Percentiles rank a stretch among this genome's conserved stretches.
Evolutionary conservation across 2,329 filamentous ascomycete species (phyloP).

Genomic region (Fusarium veterinarium): DNA sequence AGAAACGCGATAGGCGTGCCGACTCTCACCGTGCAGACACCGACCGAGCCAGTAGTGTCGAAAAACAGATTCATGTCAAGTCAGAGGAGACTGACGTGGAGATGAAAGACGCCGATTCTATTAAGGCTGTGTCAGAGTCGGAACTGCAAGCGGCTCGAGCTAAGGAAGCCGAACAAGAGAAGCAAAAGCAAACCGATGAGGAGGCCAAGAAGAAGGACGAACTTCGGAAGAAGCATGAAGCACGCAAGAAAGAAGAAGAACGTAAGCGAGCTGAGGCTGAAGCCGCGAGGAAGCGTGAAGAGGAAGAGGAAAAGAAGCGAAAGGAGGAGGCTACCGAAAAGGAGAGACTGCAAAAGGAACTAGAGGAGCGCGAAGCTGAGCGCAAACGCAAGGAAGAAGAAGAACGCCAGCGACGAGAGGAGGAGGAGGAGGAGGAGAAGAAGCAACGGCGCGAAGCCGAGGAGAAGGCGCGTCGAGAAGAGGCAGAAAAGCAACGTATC

Average conservation of each 20-base stretch:
- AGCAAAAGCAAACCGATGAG: constrained; percentile 47
- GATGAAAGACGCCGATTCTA: constrained; percentile 62
- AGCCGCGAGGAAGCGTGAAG: constrained; percentile 44
- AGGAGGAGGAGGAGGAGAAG: constrained; percentile 54
- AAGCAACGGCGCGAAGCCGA: constrained; percentile 52
- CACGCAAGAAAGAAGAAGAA: constrained; percentile 51
- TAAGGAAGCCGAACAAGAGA: constrained; percentile 43
- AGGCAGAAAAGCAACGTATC: constrained; percentile 51
- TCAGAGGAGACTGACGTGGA: constrained; percentile 67
- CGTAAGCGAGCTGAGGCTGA: constrained; percentile 48
- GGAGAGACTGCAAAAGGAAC: constrained; percentile 45
- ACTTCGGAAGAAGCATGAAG: constrained; percentile 47
- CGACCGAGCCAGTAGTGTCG: constrained; percentile 54
- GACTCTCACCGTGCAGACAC: constrained; percentile 57
- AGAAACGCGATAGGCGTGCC: constrained; percentile 53
- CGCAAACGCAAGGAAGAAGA: constrained; percentile 54
- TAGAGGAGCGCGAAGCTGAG: constrained; percentile 50
- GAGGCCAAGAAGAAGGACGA: constrained; percentile 51
- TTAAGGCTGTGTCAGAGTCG: constrained; percentile 44
- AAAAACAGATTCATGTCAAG: constrained; percentile 67
- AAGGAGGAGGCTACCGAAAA: constrained; percentile 50
- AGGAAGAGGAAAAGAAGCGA: constrained; percentile 50
- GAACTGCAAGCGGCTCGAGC: constrained; percentile 52
- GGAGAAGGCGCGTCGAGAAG: constrained; percentile 51
- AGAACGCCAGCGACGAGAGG: constrained; percentile 49